Evolutionary conservation across 345 rosid species (phyloP).

Genomic region (Dipteronia sinensis): DNA sequence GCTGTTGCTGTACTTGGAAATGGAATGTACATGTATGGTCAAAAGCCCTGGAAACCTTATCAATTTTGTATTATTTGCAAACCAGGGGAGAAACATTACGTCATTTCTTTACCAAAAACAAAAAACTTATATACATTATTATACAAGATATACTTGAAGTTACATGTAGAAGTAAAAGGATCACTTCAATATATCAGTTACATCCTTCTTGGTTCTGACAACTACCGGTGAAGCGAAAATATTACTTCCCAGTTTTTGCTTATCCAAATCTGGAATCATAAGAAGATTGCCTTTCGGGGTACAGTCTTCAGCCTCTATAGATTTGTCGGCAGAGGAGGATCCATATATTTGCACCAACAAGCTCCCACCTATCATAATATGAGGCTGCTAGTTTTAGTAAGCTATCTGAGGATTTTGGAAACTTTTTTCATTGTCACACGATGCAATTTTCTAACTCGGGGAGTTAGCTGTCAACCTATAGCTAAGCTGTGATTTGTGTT

Average conservation of each 20-base stretch:
- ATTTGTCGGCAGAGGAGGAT: constrained; percentile 2
- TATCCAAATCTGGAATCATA: constrained; percentile 5
- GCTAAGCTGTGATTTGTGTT: not conserved
- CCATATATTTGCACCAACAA: constrained; percentile 30
- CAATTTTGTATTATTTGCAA: not conserved
- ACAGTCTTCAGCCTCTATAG: constrained; percentile 4
- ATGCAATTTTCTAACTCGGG: no score
- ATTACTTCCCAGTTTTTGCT: constrained; percentile 22
- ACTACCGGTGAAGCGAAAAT: constrained; percentile 26
- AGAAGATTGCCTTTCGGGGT: not conserved
- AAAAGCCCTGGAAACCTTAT: not conserved
- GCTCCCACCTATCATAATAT: constrained; percentile 29
- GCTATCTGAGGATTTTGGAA: not conserved
- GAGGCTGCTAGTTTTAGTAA: not conserved
- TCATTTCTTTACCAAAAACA: not conserved
- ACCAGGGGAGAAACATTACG: not conserved
- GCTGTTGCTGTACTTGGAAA: not conserved
- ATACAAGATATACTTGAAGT: not conserved
- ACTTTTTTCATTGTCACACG: no score
- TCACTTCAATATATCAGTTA: constrained; percentile 23
- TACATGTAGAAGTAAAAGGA: not conserved
- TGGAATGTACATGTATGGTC: not conserved
- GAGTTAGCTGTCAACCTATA: no score
- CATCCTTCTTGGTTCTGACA: constrained; percentile 23
- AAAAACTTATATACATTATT: no score